Evolutionary conservation across 2,329 filamentous ascomycete genomes (phyloP).

Genomic region (Myriosclerotinia duriaeana): DNA sequence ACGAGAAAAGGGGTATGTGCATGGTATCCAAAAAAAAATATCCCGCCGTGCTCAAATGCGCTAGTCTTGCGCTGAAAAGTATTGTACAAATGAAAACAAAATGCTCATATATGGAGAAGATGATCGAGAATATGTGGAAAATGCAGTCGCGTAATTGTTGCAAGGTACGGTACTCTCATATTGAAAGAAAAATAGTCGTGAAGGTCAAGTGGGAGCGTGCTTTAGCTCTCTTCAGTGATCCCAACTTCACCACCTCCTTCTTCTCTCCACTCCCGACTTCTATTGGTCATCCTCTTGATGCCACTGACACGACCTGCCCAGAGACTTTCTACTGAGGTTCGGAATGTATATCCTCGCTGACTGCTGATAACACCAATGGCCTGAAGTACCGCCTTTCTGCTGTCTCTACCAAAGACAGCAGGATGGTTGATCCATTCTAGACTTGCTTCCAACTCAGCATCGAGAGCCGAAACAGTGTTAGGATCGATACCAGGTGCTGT

Average conservation of each 20-base stretch:
- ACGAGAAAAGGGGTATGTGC: slow-evolving; percentile 13
- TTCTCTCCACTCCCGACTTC: slow-evolving; percentile 89
- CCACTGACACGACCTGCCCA: slow-evolving; percentile 84
- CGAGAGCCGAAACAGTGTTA: slow-evolving; percentile 78
- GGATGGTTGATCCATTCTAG: slow-evolving; percentile 98
- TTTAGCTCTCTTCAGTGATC: slow-evolving; percentile 40
- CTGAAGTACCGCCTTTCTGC: slow-evolving; percentile 91
- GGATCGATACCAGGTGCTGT: slow-evolving; percentile 78
- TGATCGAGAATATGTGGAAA: background rate
- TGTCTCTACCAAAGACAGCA: slow-evolving; percentile 89
- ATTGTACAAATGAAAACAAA: slow-evolving; percentile 10
- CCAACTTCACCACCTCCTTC: slow-evolving; percentile 51
- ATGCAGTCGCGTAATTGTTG: background rate
- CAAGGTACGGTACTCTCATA: background rate
- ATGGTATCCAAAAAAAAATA: slow-evolving; percentile 1
- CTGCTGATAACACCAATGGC: slow-evolving; percentile 96
- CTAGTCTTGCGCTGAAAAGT: slow-evolving; percentile 3
- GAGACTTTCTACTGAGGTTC: slow-evolving; percentile 81
- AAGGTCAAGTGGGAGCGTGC: background rate
- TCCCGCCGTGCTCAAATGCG: slow-evolving; percentile 14
- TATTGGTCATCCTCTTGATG: slow-evolving; percentile 76
- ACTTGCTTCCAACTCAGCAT: slow-evolving; percentile 84
- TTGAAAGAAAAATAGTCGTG: background rate
- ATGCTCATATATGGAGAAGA: background rate
- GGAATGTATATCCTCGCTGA: slow-evolving; percentile 90